Conservation (phyloP, 2,329 filamentous ascomycete species). For the Atkinsonella hypoxylon region DNA sequence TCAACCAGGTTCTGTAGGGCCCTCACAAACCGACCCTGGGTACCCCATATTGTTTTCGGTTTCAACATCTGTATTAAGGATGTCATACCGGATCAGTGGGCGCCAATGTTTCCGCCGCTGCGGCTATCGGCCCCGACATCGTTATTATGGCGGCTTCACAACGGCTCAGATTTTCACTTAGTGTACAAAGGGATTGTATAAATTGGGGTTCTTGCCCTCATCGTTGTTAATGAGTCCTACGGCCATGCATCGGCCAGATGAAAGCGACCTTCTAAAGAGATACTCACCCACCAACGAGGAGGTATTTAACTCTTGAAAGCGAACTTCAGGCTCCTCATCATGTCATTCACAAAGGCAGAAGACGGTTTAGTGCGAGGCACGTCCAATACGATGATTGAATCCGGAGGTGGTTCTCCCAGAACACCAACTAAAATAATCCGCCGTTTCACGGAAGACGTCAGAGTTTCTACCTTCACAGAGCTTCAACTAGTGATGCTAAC, state of each 20-base stretch:
- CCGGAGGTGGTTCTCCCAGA: neutral
- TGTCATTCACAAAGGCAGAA: neutral
- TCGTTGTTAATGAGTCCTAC: neutral
- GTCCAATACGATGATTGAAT: neutral
- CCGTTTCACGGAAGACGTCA: slow-evolving; percentile 20
- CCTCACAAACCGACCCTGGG: neutral
- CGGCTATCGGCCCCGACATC: slow-evolving; percentile 5
- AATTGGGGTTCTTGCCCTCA: neutral
- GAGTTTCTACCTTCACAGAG: slow-evolving; percentile 29
- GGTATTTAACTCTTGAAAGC: neutral
- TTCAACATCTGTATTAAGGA: neutral
- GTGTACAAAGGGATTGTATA: neutral
- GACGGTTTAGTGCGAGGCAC: neutral
- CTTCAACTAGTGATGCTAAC: slow-evolving; percentile 34
- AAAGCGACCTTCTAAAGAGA: neutral
- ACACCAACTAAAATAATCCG: neutral
- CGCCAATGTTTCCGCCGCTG: neutral
- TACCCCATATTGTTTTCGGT: neutral
- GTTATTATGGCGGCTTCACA: neutral
- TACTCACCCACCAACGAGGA: neutral
- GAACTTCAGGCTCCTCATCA: neutral
- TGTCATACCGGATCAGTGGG: neutral
- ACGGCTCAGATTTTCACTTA: neutral
- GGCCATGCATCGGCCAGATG: neutral
- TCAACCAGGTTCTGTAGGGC: neutral